Base-by-base conservation (phyloP, 164 flowering plant species). In the Macadamia integrifolia region DNA sequence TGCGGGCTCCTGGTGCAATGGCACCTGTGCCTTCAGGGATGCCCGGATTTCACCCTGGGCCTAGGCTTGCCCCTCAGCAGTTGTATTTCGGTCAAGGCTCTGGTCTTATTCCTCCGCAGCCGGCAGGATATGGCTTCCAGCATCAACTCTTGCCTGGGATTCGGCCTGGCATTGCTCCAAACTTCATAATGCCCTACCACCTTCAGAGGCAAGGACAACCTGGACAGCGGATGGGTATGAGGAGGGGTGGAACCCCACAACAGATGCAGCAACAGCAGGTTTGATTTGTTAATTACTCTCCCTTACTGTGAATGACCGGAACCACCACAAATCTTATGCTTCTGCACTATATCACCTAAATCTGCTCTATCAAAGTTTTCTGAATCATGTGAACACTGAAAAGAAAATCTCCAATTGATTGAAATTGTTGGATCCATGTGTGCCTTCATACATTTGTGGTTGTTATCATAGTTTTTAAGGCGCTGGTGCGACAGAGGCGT, bases 121-220 rank as follows among this genome's bases (percentile, higher is more conserved):
- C 85, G 66, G 80, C 87, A 44, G 86, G 87, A 1, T 88, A 80
- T 77, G 88, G 91, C 14, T 87, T 80, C 76, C 93, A 86, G 80
- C 96, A 86, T 72, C 96, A 77, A 69, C 58, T 82, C 64, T 46
- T 88, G 74, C 85, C 87, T 59, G 90, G 88, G 30, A 71, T 88
- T 43, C 85, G 87, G n/a, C 89, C 90, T 48, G 87, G 87, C 71
- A 76, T 84, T 66, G 76, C 80, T 6, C 87, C 88, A 23, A 90
- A 85, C 69, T 90, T 77, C 62, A 59, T 85, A 42, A 74, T 87
- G 79, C 88, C 96, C 31, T 87, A 80, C 80, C 87, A 79, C 52
- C 71, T 84, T 60, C 90, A 82, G 66, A 80, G 89, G 73, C 91
- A 82, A 75, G 87, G 85, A 50, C 96, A 80, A 70, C 75, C 82